Evolutionary conservation across 805 yeast genomes (phyloP), one percentile per base, ranked within the genome.

Genomic region (Metschnikowia rubicola): DNA sequence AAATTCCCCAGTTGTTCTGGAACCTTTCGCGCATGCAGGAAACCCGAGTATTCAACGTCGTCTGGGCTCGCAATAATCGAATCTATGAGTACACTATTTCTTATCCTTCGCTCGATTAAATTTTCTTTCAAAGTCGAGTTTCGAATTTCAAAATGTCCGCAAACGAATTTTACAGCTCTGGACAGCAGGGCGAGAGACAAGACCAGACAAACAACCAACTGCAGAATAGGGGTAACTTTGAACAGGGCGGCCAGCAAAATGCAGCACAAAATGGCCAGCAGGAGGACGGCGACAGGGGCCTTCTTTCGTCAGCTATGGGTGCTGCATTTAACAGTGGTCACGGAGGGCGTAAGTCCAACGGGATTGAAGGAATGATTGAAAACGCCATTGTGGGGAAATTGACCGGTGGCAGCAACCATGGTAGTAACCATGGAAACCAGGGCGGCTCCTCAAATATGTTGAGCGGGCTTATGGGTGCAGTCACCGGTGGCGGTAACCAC

Each of bases 111-210:
- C 26, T 21, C 5, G 26, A 21, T 5, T 7, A 21, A 5, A 21
- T 21, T 21, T 21, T 21, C 26, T 21, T 8, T 21, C 26, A 7
- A 21, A 7, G 26, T 7, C 7, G 26, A 21, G 7, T 21, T 21
- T 21, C 26, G 8, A 21, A 7, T 21, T 5, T 21, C 26, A 5
- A 21, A 21, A 78, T 78, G 83, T 78, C 83, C 46, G 81, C 81
- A 50, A 77, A 78, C 79, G 82, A 78, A 47, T 78, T 70, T 61
- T 78, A 78, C 61, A 66, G 63, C 49, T 68, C 77, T 10, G 78
- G 75, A 43, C 69, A 61, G 8, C 50, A 59, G 43, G 62, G 63
- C 35, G 41, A 47, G 17, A 43, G 55, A 32, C 46, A 36, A 15
- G 53, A 48, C 39, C 34, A 39, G 12, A n/a, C 43, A 9, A 48